Base-by-base conservation (phyloP, 257 asterid genomes). In the Salvia rosmarinus region DNA sequence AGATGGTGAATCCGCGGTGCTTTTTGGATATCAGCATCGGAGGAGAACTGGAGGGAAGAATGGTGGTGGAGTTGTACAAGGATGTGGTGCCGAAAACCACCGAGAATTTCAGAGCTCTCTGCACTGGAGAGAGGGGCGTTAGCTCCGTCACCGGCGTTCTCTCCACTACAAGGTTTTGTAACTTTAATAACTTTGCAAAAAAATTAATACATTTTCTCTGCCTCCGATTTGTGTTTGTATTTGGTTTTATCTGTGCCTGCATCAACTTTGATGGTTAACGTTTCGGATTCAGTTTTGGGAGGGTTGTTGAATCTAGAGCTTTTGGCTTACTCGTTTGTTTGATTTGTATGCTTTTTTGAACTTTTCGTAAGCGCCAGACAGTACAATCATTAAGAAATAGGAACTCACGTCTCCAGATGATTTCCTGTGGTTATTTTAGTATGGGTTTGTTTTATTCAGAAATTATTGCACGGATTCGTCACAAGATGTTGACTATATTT, bases 81-180 rank as follows among this genome's bases (percentile, higher is more conserved):
- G 97, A 88, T 60, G 79, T 87, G 28, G 97, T 87, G 35, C 97
- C 97, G 39, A 90, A 82, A 71, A 90, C 97, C 17, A 92, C 88
- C 1, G 97, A 90, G 74, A 90, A 90, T 76, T 90, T 90, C 72
- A 81, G 97, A 82, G 96, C 97, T 40, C 88, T 90, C 47, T 90
- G 97, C 73, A 88, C 94, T 23, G 97, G 96, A 23, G 97, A 90
- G 83, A 90, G 76, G 68, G 97, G 97, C 77, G 67, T 82, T 65
- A 86, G 92, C 12, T 85, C 88, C 20, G 81, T 67, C 70, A 85
- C 88, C 49, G 89, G 85, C 39, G 77, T 82, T 6, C 89, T 70
- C 94, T 90, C 55, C 96, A 88, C 80, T 88, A 74, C 84, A 88
- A 88, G 96, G 97, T 90, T 49, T 40, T 9, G 20, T 6, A 5